Evolutionary conservation across 345 rosid species (phyloP).

Genomic region (Rhizophora apiculata): DNA sequence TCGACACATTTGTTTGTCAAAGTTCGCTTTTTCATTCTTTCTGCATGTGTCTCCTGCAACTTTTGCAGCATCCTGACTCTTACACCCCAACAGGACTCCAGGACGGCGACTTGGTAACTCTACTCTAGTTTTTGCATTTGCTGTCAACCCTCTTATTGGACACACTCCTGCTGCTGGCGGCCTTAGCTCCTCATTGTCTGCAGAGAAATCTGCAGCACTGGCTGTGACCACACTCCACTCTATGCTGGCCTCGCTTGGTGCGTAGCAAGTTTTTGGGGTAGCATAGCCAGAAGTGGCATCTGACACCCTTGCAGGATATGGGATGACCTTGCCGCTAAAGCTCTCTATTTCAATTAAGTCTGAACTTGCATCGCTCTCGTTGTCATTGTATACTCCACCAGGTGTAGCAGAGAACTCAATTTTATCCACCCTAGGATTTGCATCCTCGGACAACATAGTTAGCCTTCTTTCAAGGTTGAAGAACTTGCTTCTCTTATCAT

Average conservation of each 20-base stretch:
- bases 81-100: constrained; percentile 57
- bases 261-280: constrained; percentile 52
- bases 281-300: constrained; percentile 46
- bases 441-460: constrained; percentile 48
- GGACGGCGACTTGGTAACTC: constrained; percentile 38
- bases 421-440: constrained; percentile 35
- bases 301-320: constrained; percentile 51
- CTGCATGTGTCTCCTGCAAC: constrained; percentile 55
- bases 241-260: constrained; percentile 88
- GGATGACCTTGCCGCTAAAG: constrained; percentile 55
- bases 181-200: constrained; percentile 54
- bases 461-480: constrained; percentile 42
- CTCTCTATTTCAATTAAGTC: constrained; percentile 89
- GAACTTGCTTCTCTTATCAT: constrained; percentile 31
- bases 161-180: constrained; percentile 24
- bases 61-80: constrained; percentile 60
- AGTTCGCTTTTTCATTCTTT: constrained; percentile 33
- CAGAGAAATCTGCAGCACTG: constrained; percentile 70
- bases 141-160: constrained; percentile 25
- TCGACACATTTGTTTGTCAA: constrained; percentile 19
- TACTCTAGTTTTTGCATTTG: constrained; percentile 21
- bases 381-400: constrained; percentile 32
- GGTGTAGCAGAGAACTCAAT: constrained; percentile 19
- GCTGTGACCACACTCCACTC: constrained; percentile 90
- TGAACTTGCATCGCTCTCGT: constrained; percentile 69